Base-by-base conservation (phyloP, 345 rosid species). In the Arabidopsis thaliana region DNA sequence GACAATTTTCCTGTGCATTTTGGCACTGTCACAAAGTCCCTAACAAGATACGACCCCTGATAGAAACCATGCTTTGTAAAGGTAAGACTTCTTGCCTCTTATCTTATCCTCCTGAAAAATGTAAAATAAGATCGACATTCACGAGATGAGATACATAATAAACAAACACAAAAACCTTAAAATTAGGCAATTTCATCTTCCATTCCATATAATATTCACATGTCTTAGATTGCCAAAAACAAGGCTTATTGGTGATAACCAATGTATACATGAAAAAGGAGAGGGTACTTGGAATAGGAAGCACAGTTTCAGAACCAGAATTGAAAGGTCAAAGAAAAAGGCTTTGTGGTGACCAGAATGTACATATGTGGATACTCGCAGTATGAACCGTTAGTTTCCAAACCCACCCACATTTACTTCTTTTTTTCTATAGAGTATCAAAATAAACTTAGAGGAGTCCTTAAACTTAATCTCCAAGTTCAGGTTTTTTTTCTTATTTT, bases 191-290 rank as follows among this genome's bases (percentile, higher is more conserved):
- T n/a, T 6, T n/a, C 11, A 34, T 34, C 7, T 34, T 34, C 10
- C 41, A 38, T 38, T 7, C 10, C 40, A 8, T 37, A 16, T 5
- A 6, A 34, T 34, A 34, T 34, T 37, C 41, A 2, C 41, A 8
- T 38, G 41, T 38, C 41, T 8, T 38, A 8, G 41, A 38, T 38
- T 38, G 41, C 3, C 40, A 38, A 38, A 5, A 38, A 8, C 48
- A 44, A 44, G 48, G 48, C 48, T 44, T 44, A 7, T 51, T 51
- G 28, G 57, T 51, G 57, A 24, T 51, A 7, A 51, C 57, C 57
- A 51, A 24, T 9, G n/a, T 10, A 51, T 32, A 51, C 52, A 20
- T 20, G 52, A 22, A 8, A 1, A 48, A 48, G 6, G 13, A 12
- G 8, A 25, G 3, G 16, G 12, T 25, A 5, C n/a, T 25, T 25